Percentiles rank a stretch among this genome's conserved stretches.
Evolutionary conservation across 2,329 filamentous ascomycete genomes (phyloP).

Genomic region (Sporothrix protearum): DNA sequence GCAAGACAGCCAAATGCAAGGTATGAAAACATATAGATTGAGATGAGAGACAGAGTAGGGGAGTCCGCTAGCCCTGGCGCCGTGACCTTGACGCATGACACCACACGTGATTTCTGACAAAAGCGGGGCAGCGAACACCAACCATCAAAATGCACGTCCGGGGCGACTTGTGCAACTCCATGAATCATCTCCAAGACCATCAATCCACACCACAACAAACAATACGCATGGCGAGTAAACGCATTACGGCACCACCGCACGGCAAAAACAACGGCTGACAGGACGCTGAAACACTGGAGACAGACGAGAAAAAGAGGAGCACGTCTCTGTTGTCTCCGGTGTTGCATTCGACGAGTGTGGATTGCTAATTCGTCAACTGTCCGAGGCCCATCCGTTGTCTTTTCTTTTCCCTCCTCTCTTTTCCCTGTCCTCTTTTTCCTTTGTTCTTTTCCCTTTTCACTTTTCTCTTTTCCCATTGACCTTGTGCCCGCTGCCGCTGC

Average conservation of each 20-base stretch:
- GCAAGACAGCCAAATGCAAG: too few species aligned
- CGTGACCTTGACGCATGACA: not conserved
- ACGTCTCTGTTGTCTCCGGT: not conserved
- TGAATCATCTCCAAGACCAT: not conserved
- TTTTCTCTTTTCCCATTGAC: not conserved
- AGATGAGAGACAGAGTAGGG: too few species aligned
- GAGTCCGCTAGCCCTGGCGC: not conserved
- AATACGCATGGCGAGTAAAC: not conserved
- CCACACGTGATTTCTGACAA: not conserved
- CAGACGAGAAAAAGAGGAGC: not conserved
- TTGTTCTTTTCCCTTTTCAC: not conserved
- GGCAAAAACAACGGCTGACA: not conserved
- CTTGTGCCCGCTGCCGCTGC: not conserved
- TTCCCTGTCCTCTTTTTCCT: not conserved
- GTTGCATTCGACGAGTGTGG: not conserved
- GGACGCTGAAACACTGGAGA: not conserved
- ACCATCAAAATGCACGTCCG: not conserved
- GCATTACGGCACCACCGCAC: not conserved
- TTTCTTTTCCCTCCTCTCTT: not conserved
- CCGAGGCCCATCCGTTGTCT: not conserved
- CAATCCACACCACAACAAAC: not conserved
- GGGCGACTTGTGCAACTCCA: constrained; percentile 10
- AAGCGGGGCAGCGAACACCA: not conserved
- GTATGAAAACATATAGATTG: too few species aligned
- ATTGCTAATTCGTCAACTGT: not conserved